Evolutionary conservation across 2,329 filamentous ascomycete genomes (phyloP).

Genomic region (Cladophialophora chaetospira): DNA sequence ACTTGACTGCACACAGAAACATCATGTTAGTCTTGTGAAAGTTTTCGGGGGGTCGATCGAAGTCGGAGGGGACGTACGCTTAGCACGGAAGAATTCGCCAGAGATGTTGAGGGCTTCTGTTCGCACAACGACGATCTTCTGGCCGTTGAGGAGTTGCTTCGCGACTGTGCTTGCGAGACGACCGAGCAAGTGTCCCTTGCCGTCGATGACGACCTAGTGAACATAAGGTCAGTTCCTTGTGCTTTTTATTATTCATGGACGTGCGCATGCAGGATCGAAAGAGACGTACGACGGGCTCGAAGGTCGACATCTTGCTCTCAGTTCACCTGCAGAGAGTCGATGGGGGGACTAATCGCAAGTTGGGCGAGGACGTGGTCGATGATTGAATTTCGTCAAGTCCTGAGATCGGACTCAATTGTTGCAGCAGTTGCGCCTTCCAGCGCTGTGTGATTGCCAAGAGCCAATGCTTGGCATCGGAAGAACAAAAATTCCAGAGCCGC

Average conservation of each 20-base stretch:
- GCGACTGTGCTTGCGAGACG: conserved; percentile 64
- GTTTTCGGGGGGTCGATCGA: not conserved
- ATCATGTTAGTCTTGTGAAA: conserved; percentile 25
- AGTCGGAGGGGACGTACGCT: conserved; percentile 68
- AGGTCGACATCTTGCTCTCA: conserved; percentile 63
- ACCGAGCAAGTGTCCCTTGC: conserved; percentile 99
- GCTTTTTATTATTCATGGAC: not conserved
- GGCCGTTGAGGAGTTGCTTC: conserved; percentile 51
- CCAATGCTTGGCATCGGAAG: conserved; percentile 2
- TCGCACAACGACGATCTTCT: conserved; percentile 98
- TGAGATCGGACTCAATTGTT: conserved; percentile 19
- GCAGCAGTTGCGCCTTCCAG: conserved; percentile 7
- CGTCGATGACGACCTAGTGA: conserved; percentile 92
- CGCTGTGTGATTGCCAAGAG: conserved; percentile 16
- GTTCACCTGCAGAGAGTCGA: conserved; percentile 27
- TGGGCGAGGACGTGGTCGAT: conserved; percentile 26
- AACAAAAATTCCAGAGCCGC: conserved; percentile 1
- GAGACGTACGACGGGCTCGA: conserved; percentile 65
- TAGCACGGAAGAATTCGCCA: conserved; percentile 99
- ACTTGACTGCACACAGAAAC: conserved; percentile 78
- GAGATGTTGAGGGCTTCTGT: conserved; percentile 99
- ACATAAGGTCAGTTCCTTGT: conserved; percentile 45
- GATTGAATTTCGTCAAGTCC: conserved; percentile 9
- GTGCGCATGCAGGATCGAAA: not conserved
- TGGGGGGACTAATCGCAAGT: conserved; percentile 21